Evolutionary conservation across 495 filamentous ascomycete genomes (phyloP), one percentile per base, ranked within the genome.

Genomic region (Neurospora sp.): DNA sequence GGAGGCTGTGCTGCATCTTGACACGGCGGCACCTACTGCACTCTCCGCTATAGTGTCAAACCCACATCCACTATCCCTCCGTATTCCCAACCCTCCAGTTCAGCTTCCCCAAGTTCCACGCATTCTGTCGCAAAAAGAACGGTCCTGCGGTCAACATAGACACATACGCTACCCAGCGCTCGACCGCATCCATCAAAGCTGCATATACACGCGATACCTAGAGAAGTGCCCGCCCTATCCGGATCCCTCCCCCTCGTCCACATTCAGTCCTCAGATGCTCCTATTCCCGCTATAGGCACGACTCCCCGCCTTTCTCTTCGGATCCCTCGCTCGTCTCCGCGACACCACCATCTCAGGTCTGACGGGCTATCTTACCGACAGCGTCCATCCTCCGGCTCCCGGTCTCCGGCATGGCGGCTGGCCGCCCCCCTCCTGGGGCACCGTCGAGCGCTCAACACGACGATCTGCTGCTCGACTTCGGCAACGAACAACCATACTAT

Each of bases 391-490:
- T 35, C 54, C 54, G 54, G 54, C 27, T 66, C 23, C 60, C 71
- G 73, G 70, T 75, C 73, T 73, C 79, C 83, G 85, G 84, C 80
- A 92, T 92, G 91, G 88, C 54, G 54, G 54, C 90, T 80, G 91
- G 90, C 83, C 91, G 92, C 85, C 90, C 88, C 76, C 81, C 82
- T 69, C 83, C 84, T 78, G 88, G 88, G 83, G 88, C 83, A 84
- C 85, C 86, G 82, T 85, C 85, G 79, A 82, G 80, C 85, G 86
- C 87, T 82, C 83, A 86, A 81, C 85, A 90, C 79, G 92, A 66
- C 27, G 54, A 94, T 80, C 88, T 94, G 72, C 83, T 92, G 62
- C 88, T 97, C 79, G 91, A 95, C 79, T 86, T 95, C 75, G 91
- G 91, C 69, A 87, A 89, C 76, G 86, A 90, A 38, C 88, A 89